phyloP scores from a whole-genome alignment of 148 eudicot species.

The Pharnaceum exiguum region DNA sequence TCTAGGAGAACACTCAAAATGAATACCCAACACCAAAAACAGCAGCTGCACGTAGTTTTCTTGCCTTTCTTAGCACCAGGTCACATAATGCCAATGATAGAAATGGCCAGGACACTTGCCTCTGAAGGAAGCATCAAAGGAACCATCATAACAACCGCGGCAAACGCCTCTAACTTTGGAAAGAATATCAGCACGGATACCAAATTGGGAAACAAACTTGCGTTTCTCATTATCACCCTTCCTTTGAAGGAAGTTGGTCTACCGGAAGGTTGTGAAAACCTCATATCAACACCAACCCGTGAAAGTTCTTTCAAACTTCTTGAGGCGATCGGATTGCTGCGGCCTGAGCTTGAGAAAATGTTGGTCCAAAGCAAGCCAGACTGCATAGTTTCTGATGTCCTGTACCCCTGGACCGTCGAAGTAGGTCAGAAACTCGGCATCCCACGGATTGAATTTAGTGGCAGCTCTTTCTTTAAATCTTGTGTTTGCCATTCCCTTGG shows the following conservation, averaged over 20 bases:
- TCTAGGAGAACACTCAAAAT: too few relatives aligned
- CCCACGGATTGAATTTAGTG: slow-evolving; percentile 50
- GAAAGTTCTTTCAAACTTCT: slow-evolving; percentile 35
- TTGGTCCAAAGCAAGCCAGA: slow-evolving; percentile 20
- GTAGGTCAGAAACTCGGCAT: slow-evolving; percentile 22
- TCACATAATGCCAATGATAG: slow-evolving; percentile 62
- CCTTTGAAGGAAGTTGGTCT: slow-evolving; percentile 34
- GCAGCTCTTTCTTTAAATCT: slow-evolving; percentile 40
- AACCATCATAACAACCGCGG: slow-evolving; percentile 47
- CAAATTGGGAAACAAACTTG: slow-evolving; percentile 11
- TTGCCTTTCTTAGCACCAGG: slow-evolving; percentile 59
- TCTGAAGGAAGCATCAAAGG: slow-evolving; percentile 23
- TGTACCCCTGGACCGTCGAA: slow-evolving; percentile 48
- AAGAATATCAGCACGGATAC: slow-evolving; percentile 19
- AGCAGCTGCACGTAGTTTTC: slow-evolving; percentile 31
- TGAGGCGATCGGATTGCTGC: slow-evolving; percentile 39
- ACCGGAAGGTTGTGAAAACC: slow-evolving; percentile 50
- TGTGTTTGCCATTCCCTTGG: slow-evolving; percentile 33
- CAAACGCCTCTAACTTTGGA: slow-evolving; percentile 30
- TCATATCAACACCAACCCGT: slow-evolving; percentile 31
- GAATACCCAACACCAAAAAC: too few relatives aligned
- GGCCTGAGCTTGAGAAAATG: slow-evolving; percentile 33
- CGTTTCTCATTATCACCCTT: slow-evolving; percentile 27
- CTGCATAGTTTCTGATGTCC: slow-evolving; percentile 43
- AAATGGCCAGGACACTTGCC: slow-evolving; percentile 38